Conservation (phyloP, 176 grass and related monocot genomes). For the Phyllostachys edulis region DNA sequence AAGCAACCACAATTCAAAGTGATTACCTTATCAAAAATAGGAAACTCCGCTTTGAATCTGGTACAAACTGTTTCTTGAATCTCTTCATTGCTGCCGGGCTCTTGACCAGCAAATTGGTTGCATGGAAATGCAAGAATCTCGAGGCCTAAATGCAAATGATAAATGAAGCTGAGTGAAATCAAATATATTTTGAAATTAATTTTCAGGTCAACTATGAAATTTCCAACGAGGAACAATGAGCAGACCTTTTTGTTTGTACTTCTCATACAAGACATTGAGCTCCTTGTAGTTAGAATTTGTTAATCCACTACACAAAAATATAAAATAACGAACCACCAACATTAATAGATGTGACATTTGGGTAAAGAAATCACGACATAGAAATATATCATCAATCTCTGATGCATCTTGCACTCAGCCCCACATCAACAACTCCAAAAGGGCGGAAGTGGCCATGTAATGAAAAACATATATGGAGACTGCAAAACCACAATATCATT, state of each 20-base stretch:
- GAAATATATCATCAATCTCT: not conserved
- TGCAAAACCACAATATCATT: no score
- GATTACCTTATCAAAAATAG: constrained; percentile 72
- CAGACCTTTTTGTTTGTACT: constrained; percentile 58
- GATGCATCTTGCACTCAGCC: not conserved
- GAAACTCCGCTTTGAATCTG: constrained; percentile 72
- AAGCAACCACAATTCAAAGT: not conserved
- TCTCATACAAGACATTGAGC: constrained; percentile 68
- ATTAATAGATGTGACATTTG: not conserved
- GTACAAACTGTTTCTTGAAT: constrained; percentile 63
- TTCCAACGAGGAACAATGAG: not conserved
- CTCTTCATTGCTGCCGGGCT: constrained; percentile 73
- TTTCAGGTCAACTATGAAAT: not conserved
- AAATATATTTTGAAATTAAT: not conserved
- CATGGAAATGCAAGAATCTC: constrained; percentile 85
- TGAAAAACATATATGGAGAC: no score
- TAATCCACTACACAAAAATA: constrained; percentile 49
- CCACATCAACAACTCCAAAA: no score
- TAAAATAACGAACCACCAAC: not conserved
- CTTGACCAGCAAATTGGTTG: constrained; percentile 74
- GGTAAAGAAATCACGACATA: not conserved
- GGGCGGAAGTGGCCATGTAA: no score
- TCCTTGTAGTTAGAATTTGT: constrained; percentile 78
- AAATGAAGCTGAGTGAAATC: not conserved
- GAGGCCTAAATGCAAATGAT: constrained; percentile 28